Evolutionary conservation across 2,329 filamentous ascomycete species (phyloP).

Genomic region (Cryphonectria nitschkei): DNA sequence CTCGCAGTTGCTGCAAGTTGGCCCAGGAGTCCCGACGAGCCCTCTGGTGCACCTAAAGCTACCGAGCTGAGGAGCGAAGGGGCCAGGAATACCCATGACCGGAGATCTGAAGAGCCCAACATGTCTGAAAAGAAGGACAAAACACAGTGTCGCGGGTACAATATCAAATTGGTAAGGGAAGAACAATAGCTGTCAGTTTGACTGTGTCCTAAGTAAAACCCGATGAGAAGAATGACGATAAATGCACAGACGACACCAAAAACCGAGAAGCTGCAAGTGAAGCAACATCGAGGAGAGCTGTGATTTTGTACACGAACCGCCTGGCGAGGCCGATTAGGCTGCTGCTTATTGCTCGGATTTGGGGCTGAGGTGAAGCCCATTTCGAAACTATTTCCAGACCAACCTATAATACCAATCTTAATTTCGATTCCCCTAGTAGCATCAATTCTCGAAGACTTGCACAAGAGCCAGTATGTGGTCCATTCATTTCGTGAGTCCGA

Average conservation of each 20-base stretch:
- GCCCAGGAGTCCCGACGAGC: not conserved
- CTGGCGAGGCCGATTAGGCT: slow-evolving; percentile 10
- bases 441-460: not conserved
- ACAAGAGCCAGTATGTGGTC: not conserved
- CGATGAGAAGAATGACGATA: not conserved
- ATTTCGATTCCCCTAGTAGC: not conserved
- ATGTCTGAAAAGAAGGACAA: not conserved
- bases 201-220: too few relatives aligned
- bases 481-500: not conserved
- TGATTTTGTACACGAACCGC: not conserved
- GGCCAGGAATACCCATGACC: not conserved
- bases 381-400: not conserved
- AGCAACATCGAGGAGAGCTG: not conserved
- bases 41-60: not conserved
- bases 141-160: not conserved
- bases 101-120: not conserved
- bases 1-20: not conserved
- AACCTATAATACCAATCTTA: not conserved
- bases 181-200: not conserved
- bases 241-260: not conserved
- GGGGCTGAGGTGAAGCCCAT: slow-evolving; percentile 3
- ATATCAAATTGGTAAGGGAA: not conserved
- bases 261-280: not conserved
- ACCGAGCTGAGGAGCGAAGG: slow-evolving; percentile 4
- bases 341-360: not conserved